These are phyloP conservation scores for Bromus sterilis DNA, from an alignment of 176 grass and related monocot genomes.

Conservation along the genomic window DNA sequence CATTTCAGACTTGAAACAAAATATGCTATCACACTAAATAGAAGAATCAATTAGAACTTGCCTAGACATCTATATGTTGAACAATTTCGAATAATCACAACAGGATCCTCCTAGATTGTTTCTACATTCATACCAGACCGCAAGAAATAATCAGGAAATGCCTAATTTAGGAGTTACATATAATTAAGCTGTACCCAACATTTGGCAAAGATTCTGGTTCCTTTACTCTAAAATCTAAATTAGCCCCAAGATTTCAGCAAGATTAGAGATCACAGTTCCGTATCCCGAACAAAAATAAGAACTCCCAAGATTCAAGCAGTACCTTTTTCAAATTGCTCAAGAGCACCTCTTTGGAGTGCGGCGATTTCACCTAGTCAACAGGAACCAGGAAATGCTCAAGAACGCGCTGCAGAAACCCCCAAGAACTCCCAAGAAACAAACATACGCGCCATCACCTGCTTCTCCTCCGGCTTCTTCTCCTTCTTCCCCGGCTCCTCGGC, in stretches of 20 bases:
- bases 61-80: no score
- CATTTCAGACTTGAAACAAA: background rate
- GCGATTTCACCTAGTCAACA: background rate
- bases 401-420: background rate
- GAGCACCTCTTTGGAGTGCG: background rate
- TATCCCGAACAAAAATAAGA: background rate
- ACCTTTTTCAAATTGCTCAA: background rate
- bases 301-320: background rate
- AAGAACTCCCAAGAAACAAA: background rate
- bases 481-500: background rate
- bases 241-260: no score
- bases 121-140: background rate
- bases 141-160: background rate
- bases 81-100: no score
- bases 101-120: background rate
- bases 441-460: background rate
- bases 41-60: background rate
- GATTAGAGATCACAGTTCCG: background rate
- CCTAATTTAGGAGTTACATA: no score
- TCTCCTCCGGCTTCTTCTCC: background rate
- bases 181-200: no score
- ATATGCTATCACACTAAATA: background rate
- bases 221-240: background rate
- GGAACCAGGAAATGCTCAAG: background rate
- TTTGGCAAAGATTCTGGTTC: background rate